These are phyloP conservation scores for Lolium multiflorum DNA, from an alignment of 176 grass and related monocot species.

Conservation along the genomic window DNA sequence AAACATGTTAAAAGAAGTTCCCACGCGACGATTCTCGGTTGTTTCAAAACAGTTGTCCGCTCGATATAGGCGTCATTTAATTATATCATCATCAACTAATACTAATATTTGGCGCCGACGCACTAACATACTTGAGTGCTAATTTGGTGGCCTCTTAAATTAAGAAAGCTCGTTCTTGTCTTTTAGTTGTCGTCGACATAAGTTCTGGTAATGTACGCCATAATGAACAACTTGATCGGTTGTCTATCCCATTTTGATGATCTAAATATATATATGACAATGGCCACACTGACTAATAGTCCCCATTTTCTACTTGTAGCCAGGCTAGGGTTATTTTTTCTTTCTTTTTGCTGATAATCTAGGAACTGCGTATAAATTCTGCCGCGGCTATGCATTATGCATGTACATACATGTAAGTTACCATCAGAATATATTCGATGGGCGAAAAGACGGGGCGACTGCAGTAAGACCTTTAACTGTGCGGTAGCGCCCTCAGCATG, in stretches of 20 bases:
- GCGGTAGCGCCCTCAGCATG: not conserved
- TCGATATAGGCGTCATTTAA: too few relatives aligned
- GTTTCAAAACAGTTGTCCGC: too few relatives aligned
- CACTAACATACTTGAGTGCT: constrained; percentile 1
- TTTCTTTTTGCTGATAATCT: not conserved
- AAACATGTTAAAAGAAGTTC: too few relatives aligned
- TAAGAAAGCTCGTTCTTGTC: constrained; percentile 35
- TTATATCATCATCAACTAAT: not conserved
- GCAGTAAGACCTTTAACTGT: not conserved
- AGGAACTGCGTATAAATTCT: not conserved
- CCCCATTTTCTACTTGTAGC: not conserved
- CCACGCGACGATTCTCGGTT: too few relatives aligned
- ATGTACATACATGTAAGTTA: not conserved
- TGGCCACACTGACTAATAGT: not conserved
- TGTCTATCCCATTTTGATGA: too few relatives aligned
- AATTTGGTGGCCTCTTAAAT: constrained; percentile 33
- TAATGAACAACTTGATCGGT: too few relatives aligned
- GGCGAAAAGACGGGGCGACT: not conserved
- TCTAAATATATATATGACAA: not conserved
- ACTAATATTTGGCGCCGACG: not conserved
- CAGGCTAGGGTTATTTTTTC: not conserved
- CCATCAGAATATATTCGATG: not conserved
- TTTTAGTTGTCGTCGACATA: constrained; percentile 35
- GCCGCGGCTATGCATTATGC: not conserved
- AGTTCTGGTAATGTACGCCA: too few relatives aligned